These are phyloP conservation scores for Magnaporthiopsis incrustans DNA, from an alignment of 2,329 filamentous ascomycete genomes.

Conservation along the genomic window DNA sequence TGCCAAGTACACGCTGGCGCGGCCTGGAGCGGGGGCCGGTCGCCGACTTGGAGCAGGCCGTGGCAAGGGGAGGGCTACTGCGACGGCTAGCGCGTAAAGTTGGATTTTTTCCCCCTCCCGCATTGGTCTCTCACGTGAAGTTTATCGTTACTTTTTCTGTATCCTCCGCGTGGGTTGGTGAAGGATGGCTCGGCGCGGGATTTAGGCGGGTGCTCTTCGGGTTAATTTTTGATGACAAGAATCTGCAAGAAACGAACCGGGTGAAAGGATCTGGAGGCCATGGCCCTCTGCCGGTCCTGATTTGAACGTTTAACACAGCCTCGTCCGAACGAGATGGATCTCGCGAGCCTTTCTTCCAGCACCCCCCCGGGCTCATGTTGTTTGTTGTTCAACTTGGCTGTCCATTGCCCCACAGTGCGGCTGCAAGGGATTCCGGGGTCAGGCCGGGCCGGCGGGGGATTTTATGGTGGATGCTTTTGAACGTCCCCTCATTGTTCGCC, in stretches of 20 bases:
- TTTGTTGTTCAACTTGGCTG: not conserved
- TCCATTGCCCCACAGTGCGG: not conserved
- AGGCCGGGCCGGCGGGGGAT: too few species aligned
- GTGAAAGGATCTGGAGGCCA: not conserved
- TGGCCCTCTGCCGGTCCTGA: not conserved
- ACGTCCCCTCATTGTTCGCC: too few species aligned
- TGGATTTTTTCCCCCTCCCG: not conserved
- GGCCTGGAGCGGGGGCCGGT: constrained; percentile 31
- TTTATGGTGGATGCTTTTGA: too few species aligned
- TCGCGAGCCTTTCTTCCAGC: not conserved
- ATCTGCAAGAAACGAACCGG: not conserved
- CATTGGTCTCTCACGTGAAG: not conserved
- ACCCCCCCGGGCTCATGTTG: not conserved
- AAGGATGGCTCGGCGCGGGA: not conserved
- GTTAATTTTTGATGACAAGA: not conserved
- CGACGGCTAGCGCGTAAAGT: constrained; percentile 7
- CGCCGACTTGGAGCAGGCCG: constrained; percentile 14
- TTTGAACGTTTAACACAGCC: not conserved
- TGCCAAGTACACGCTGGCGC: constrained; percentile 75
- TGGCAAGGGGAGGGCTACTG: constrained; percentile 1
- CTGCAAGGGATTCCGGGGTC: too few species aligned
- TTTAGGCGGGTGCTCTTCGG: not conserved
- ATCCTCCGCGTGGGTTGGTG: not conserved
- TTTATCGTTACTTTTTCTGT: not conserved
- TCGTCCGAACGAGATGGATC: not conserved